Conservation (phyloP, 1,284 basidiomycete genomes). For the Waitea zeae region DNA sequence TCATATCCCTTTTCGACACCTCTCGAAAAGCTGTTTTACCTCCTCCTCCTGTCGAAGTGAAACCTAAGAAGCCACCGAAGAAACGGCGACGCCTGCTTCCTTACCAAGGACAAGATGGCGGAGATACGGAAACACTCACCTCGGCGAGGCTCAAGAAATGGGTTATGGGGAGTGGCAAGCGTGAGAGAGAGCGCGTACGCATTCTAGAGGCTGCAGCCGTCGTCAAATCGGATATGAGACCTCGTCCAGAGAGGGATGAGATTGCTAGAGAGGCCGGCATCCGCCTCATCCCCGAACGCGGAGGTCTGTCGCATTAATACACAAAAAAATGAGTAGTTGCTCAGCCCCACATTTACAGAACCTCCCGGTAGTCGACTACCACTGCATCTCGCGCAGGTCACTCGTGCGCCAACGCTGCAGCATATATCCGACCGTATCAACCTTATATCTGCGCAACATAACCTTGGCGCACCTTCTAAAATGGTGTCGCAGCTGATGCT, state of each 20-base stretch:
- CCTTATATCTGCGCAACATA: slow-evolving; percentile 63
- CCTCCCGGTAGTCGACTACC: slow-evolving; percentile 52
- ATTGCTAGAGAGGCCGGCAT: slow-evolving; percentile 55
- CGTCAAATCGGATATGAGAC: slow-evolving; percentile 13
- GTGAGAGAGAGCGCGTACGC: slow-evolving; percentile 54
- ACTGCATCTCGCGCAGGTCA: slow-evolving; percentile 49
- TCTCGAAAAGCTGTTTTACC: slow-evolving; percentile 49
- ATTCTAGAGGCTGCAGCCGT: slow-evolving; percentile 17
- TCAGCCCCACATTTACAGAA: slow-evolving; percentile 19
- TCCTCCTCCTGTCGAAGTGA: slow-evolving; percentile 37
- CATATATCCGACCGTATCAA: slow-evolving; percentile 65
- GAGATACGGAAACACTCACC: slow-evolving; percentile 31
- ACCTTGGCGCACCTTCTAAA: slow-evolving; percentile 39
- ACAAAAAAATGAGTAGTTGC: slow-evolving; percentile 1
- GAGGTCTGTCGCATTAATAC: slow-evolving; percentile 22
- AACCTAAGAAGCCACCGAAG: slow-evolving; percentile 38
- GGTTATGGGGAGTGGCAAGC: slow-evolving; percentile 50
- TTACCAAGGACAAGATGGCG: slow-evolving; percentile 42
- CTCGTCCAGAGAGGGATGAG: slow-evolving; percentile 38
- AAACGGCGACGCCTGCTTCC: slow-evolving; percentile 58
- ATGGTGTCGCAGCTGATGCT: slow-evolving; percentile 51
- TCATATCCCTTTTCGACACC: slow-evolving; percentile 66
- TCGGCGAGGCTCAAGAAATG: slow-evolving; percentile 57
- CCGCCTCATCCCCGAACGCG: slow-evolving; percentile 39
- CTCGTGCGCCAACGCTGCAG: slow-evolving; percentile 49